Evolutionary conservation across 768 basidiomycete genomes (phyloP).

Genomic region (Agaricus sinodeliciosus): DNA sequence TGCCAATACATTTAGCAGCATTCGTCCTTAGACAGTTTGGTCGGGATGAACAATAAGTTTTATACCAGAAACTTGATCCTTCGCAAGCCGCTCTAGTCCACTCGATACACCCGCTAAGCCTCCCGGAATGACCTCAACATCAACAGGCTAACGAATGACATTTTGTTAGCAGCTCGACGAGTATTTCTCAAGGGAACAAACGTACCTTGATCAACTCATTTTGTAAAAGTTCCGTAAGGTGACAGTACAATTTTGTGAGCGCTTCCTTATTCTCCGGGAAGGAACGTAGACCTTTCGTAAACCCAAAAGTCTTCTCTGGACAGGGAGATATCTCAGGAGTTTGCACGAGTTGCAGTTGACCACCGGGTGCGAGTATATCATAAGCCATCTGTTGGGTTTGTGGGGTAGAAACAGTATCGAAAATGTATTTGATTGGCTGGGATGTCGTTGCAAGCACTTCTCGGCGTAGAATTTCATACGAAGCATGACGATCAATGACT

Average conservation of each 20-base stretch:
- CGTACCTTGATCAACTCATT: conserved; percentile 28
- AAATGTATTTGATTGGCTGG: conserved; percentile 14
- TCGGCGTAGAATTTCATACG: background rate
- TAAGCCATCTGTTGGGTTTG: conserved; percentile 30
- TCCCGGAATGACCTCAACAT: conserved; percentile 2
- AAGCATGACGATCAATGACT: conserved; percentile 23
- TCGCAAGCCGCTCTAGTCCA: conserved; percentile 11
- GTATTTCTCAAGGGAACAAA: background rate
- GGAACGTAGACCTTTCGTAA: conserved; percentile 18
- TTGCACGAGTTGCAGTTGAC: conserved; percentile 18
- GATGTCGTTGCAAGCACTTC: conserved; percentile 7
- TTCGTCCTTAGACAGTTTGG: background rate
- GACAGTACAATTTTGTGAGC: conserved; percentile 16
- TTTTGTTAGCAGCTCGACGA: background rate
- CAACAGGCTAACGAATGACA: background rate
- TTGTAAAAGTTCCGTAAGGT: conserved; percentile 22
- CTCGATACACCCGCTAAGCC: conserved; percentile 8
- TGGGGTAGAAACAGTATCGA: conserved; percentile 23
- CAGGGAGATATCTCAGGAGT: background rate
- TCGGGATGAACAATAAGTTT: conserved; percentile 14
- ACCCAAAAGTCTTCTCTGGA: conserved; percentile 10
- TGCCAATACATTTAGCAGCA: background rate
- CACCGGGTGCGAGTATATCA: conserved; percentile 28
- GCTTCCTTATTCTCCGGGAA: conserved; percentile 15
- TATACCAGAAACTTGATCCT: conserved; percentile 9